Evolutionary conservation across 2,329 filamentous ascomycete genomes (phyloP).

Genomic region (Penicillium digitatum): DNA sequence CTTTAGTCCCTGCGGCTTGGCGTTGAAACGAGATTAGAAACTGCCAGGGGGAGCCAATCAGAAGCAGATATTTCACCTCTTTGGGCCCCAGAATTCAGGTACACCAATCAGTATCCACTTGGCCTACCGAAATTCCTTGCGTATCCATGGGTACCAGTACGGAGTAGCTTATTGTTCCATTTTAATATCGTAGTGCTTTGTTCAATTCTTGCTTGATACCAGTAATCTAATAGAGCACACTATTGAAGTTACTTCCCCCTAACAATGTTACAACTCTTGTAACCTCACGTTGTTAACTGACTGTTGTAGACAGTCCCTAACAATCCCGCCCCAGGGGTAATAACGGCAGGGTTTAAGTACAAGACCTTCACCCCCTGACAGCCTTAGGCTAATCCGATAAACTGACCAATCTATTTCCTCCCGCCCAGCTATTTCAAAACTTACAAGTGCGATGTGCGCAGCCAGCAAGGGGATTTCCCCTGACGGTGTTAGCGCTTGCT

Average conservation of each 20-base stretch:
- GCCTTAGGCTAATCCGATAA: not conserved
- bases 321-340: not conserved
- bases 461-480: slow-evolving; percentile 7
- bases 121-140: slow-evolving; percentile 16
- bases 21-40: slow-evolving; percentile 25
- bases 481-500: not conserved
- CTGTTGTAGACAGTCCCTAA: not conserved
- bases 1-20: slow-evolving; percentile 17
- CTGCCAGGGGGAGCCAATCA: slow-evolving; percentile 26
- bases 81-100: slow-evolving; percentile 22
- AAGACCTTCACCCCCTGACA: not conserved
- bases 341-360: not conserved
- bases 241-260: slow-evolving; percentile 10
- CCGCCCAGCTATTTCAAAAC: slow-evolving; percentile 3
- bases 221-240: not conserved
- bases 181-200: not conserved
- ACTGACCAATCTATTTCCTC: not conserved
- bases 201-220: not conserved
- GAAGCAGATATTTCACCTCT: not conserved
- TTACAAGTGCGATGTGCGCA: not conserved
- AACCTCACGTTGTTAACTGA: not conserved
- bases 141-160: slow-evolving; percentile 19
- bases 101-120: slow-evolving; percentile 29
- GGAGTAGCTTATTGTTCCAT: not conserved
- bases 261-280: not conserved